These are phyloP conservation scores for Sutorius australiensis DNA, from an alignment of 768 basidiomycete species.

Conservation along the genomic window DNA sequence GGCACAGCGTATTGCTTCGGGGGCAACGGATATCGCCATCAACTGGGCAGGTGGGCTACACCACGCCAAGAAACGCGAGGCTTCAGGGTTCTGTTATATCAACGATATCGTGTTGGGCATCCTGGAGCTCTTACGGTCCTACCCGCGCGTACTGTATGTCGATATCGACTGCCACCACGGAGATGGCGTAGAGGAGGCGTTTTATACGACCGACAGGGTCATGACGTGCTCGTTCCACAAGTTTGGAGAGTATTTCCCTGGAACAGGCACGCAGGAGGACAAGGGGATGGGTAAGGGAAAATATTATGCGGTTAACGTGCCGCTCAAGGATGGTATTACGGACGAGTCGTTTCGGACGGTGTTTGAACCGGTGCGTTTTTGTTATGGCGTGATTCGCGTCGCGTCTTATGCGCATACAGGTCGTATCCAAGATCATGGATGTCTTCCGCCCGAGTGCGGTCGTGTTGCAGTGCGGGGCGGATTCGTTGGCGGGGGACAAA, in stretches of 20 bases:
- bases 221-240: constrained; percentile 98
- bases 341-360: constrained; percentile 84
- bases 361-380: constrained; percentile 81
- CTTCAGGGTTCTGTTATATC: constrained; percentile 98
- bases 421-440: constrained; percentile 80
- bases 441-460: constrained; percentile 85
- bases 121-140: constrained; percentile 83
- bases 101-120: constrained; percentile 97
- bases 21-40: constrained; percentile 78
- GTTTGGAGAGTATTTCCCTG: constrained; percentile 81
- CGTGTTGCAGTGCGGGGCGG: constrained; percentile 92
- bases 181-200: constrained; percentile 98
- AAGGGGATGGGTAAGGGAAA: constrained; percentile 79
- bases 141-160: constrained; percentile 89
- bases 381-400: neutral
- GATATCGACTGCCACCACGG: constrained; percentile 99
- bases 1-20: constrained; percentile 73
- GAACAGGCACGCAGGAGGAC: constrained; percentile 80
- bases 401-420: constrained; percentile 38
- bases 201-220: constrained; percentile 95
- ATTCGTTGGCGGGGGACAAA: constrained; percentile 93
- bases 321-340: constrained; percentile 89
- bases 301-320: constrained; percentile 90
- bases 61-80: constrained; percentile 99
- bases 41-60: constrained; percentile 99